These are phyloP conservation scores for Didymella exigua DNA, from an alignment of 2,329 filamentous ascomycete species.

Conservation along the genomic window DNA sequence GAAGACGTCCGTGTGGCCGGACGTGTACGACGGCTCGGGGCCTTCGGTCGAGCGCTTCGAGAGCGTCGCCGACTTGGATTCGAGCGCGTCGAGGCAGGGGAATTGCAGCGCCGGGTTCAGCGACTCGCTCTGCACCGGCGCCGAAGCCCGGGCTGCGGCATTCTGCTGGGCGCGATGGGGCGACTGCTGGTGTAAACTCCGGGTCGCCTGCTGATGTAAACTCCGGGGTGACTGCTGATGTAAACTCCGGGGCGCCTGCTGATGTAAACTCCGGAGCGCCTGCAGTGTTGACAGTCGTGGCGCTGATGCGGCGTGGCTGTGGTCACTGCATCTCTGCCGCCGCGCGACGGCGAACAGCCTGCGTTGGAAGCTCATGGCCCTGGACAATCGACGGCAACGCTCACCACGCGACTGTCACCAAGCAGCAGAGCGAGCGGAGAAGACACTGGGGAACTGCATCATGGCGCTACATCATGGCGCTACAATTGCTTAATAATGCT, in stretches of 20 bases:
- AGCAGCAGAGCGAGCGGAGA: constrained; percentile 5
- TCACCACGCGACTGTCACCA: constrained; percentile 4
- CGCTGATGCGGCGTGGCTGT: constrained; percentile 12
- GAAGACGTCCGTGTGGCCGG: constrained; percentile 80
- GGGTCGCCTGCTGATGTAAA: background rate
- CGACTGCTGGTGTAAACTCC: constrained; percentile 40
- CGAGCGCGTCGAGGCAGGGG: constrained; percentile 51
- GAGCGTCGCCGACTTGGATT: constrained; percentile 67
- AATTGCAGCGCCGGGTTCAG: constrained; percentile 50
- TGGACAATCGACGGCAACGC: background rate
- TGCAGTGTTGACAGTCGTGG: constrained; percentile 17
- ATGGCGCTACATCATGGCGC: constrained; percentile 4
- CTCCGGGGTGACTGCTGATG: constrained; percentile 35
- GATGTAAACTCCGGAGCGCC: constrained; percentile 7
- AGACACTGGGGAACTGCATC: background rate
- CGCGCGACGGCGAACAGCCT: constrained; percentile 34
- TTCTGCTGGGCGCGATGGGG: constrained; percentile 34
- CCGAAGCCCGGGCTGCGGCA: constrained; percentile 24
- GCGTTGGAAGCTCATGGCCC: constrained; percentile 40
- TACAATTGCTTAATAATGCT: constrained; percentile 11
- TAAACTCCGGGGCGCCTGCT: constrained; percentile 24
- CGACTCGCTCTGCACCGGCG: constrained; percentile 29
- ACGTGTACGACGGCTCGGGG: constrained; percentile 92
- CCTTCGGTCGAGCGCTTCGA: constrained; percentile 71
- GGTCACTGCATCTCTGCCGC: constrained; percentile 18